Conservation (phyloP, 306 rosid species). For the Begonia masoniana region DNA sequence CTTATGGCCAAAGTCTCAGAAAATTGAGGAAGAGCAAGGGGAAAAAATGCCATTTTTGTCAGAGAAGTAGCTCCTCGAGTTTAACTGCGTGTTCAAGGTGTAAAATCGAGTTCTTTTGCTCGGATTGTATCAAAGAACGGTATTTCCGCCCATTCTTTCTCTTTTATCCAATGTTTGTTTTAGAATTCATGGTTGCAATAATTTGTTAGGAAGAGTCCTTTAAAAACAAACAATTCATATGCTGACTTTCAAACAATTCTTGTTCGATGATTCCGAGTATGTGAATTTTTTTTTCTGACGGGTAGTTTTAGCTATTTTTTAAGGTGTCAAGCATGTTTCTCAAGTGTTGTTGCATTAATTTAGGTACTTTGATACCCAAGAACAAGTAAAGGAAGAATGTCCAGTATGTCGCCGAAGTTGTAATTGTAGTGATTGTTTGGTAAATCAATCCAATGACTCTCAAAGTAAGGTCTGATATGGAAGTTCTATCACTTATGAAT, state of each 20-base stretch:
- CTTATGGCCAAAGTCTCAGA: conserved; percentile 24
- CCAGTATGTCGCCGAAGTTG: conserved; percentile 92
- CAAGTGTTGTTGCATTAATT: no score
- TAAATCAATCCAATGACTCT: conserved; percentile 45
- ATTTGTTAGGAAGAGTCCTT: no score
- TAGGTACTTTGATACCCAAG: conserved; percentile 72
- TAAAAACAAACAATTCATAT: no score
- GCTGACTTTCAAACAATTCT: no score
- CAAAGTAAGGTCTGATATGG: conserved; percentile 96
- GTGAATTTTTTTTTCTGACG: no score
- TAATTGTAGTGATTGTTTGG: conserved; percentile 75
- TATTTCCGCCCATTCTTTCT: conserved; percentile 4
- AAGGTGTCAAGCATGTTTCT: no score
- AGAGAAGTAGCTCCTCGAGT: conserved; percentile 47
- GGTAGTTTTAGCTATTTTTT: no score
- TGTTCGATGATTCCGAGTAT: no score
- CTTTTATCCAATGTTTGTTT: no score
- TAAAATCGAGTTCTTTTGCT: conserved; percentile 67
- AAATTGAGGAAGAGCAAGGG: conserved; percentile 41
- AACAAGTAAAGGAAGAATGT: conserved; percentile 78
- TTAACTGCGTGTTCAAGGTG: conserved; percentile 69
- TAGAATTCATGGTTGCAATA: no score
- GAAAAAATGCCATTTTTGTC: conserved; percentile 88
- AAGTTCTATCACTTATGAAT: conserved; percentile 19
- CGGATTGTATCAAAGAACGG: conserved; percentile 85